Evolutionary conservation across 768 basidiomycete genomes (phyloP).

Genomic region (Leccinum sublutescens): DNA sequence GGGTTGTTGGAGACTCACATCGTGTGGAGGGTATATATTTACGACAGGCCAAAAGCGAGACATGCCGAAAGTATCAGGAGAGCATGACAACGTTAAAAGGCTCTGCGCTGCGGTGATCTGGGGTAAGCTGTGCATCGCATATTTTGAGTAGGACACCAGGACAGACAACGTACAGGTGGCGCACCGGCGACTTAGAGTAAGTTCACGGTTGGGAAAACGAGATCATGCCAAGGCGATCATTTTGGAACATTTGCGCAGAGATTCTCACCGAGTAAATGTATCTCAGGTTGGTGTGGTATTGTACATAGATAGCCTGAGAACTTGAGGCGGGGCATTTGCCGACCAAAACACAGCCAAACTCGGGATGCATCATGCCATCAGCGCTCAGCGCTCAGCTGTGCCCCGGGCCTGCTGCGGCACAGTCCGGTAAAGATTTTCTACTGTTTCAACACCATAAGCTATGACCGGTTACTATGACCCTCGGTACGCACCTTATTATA

Average conservation of each 20-base stretch:
- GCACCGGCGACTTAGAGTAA: background rate
- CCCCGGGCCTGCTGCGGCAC: no score
- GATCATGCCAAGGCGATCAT: background rate
- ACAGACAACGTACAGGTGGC: background rate
- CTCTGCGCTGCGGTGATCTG: background rate
- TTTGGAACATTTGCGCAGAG: no score
- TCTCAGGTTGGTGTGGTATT: no score
- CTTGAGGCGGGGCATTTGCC: background rate
- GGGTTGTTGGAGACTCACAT: constrained; percentile 3
- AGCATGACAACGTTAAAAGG: background rate
- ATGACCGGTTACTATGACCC: no score
- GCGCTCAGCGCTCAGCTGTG: no score
- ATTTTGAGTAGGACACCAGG: background rate
- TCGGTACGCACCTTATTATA: no score
- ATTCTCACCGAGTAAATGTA: no score
- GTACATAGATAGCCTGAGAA: no score
- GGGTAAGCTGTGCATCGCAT: background rate
- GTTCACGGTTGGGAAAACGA: background rate
- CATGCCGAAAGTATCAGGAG: background rate
- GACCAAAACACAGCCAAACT: background rate
- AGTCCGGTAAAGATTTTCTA: no score
- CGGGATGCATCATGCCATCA: no score
- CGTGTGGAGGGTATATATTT: constrained; percentile 5
- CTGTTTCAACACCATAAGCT: background rate
- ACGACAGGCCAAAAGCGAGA: background rate